Conservation (phyloP, 1,284 basidiomycete species). For the Ganoderma sp. region DNA sequence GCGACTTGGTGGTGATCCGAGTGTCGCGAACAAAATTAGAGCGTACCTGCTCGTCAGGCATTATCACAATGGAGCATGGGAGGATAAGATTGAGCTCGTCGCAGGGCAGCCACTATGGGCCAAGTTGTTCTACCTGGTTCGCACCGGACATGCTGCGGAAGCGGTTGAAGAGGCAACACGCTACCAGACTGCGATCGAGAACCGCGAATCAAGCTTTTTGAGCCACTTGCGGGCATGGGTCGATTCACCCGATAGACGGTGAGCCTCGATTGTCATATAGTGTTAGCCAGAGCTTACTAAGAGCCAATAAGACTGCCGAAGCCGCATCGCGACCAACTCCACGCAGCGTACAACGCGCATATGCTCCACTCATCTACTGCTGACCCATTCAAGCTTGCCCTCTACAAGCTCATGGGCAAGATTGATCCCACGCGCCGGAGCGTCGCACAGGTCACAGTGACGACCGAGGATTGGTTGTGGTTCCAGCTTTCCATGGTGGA, state of each 20-base stretch:
- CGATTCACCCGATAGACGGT: constrained; percentile 82
- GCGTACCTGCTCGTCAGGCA: constrained; percentile 84
- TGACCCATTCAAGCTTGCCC: constrained; percentile 94
- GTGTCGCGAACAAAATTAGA: constrained; percentile 86
- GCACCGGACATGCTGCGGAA: constrained; percentile 83
- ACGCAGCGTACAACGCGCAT: constrained; percentile 90
- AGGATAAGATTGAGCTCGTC: constrained; percentile 86
- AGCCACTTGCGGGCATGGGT: constrained; percentile 87
- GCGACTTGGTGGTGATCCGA: constrained; percentile 90
- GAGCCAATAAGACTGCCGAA: constrained; percentile 67
- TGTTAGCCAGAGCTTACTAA: neutral
- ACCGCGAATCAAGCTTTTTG: constrained; percentile 85
- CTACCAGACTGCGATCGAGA: constrained; percentile 77
- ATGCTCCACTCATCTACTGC: constrained; percentile 85
- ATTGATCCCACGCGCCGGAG: constrained; percentile 86
- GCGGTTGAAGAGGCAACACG: constrained; percentile 80
- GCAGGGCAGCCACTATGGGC: constrained; percentile 92
- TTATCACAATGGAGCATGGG: constrained; percentile 85
- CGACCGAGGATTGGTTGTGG: constrained; percentile 99
- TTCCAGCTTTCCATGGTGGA: constrained; percentile 92
- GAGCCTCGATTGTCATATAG: constrained; percentile 31
- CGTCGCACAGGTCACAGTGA: constrained; percentile 85
- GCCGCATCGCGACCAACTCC: constrained; percentile 82
- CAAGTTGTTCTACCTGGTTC: constrained; percentile 87
- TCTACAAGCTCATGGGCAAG: constrained; percentile 96